Evolutionary conservation across 2,329 filamentous ascomycete species (phyloP), one percentile per base, ranked within the genome.

Genomic region (Blumeria graminis): DNA sequence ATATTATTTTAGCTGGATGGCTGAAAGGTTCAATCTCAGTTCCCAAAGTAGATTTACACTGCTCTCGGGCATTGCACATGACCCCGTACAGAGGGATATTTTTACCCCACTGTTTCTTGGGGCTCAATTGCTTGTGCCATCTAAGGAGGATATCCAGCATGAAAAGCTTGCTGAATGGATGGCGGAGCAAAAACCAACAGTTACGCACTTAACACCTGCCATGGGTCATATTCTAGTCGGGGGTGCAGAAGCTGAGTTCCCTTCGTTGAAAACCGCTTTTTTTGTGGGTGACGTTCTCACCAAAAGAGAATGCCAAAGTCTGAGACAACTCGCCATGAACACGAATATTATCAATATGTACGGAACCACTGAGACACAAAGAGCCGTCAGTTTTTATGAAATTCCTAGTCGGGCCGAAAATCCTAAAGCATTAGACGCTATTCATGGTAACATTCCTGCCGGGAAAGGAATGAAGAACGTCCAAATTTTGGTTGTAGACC

Each of bases 201-300:
- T 88, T 18, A 87, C 84, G 11, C 92, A 96, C 69, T 71, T 96
- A 41, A 98, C 92, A 1, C 92, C 92, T 9, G 92, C 92, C 57
- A 95, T 96, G 89, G 89, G 89, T 56, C 86, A 95, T 63, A 92
- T 96, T 59, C 72, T 96, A 1, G 82, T 90, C n/a, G 89, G 88
- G 46, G 86, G 85, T 61, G 84, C 87, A 28, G 81, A 72, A 3
- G 81, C 86, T 0, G 69, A 84, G 61, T 93, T 95, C 64, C 83
- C 86, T 1, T 74, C 76, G 11, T 73, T 96, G n/a, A 75, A 82
- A 57, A 74, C 80, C 57, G 87, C 82, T 16, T 90, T 96, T 73
- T 96, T 90, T 60, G 90, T 96, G 0, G 92, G 92, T 35, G 90
- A 96, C 65, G 74, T 95, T 36, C 69, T 96, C 52, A 93, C 87